Evolutionary conservation across 2,329 filamentous ascomycete genomes (phyloP).

Genomic region (Neonectria faginata): DNA sequence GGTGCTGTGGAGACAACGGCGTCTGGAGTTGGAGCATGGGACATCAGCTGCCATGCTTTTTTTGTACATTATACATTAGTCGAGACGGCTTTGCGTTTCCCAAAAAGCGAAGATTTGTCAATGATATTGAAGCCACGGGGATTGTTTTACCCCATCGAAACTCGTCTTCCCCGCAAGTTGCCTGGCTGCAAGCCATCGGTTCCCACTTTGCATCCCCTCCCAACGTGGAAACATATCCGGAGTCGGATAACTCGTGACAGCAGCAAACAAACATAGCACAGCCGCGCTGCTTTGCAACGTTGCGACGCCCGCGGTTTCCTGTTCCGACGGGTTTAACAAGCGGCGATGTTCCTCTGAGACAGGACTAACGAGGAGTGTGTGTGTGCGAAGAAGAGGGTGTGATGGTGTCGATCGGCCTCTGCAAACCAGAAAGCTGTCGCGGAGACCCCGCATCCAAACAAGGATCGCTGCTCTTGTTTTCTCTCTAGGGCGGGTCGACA

Average conservation of each 20-base stretch:
- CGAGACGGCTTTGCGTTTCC: constrained; percentile 8
- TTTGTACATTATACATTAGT: constrained; percentile 33
- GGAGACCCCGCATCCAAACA: constrained; percentile 34
- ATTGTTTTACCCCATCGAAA: constrained; percentile 40
- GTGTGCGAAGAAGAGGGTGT: neutral
- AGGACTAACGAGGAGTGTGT: constrained; percentile 3
- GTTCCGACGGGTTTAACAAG: constrained; percentile 24
- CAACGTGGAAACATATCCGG: constrained; percentile 17
- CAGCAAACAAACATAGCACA: neutral
- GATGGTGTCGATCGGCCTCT: constrained; percentile 10
- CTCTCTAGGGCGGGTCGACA: neutral
- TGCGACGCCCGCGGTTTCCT: constrained; percentile 31
- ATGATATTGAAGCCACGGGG: constrained; percentile 20
- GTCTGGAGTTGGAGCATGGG: constrained; percentile 16
- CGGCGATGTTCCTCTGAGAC: neutral
- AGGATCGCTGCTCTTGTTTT: constrained; percentile 1
- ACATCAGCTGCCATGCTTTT: constrained; percentile 22
- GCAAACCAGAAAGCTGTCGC: neutral
- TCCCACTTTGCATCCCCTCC: constrained; percentile 9
- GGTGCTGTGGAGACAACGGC: constrained; percentile 12
- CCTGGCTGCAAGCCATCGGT: constrained; percentile 18
- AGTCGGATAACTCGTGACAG: neutral
- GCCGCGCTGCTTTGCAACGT: constrained; percentile 1
- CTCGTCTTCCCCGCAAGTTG: constrained; percentile 35
- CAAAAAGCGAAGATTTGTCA: constrained; percentile 28